Conservation (phyloP, 2,329 filamentous ascomycete genomes). For the Colletotrichum sp. region DNA sequence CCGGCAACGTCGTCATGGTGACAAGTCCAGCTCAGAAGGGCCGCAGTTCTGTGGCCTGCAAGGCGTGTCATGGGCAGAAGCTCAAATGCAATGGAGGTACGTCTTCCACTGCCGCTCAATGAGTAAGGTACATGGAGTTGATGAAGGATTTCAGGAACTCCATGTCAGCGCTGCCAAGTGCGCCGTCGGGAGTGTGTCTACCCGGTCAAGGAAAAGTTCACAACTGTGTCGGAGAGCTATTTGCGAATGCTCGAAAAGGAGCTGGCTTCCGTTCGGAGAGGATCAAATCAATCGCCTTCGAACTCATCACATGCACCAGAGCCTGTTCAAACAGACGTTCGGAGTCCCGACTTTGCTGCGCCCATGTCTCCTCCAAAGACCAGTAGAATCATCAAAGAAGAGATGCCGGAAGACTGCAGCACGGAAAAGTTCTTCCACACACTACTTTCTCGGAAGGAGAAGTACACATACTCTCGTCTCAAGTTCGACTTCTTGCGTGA, state of each 20-base stretch:
- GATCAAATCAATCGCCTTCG: neutral
- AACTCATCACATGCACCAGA: neutral
- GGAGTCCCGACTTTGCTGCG: neutral
- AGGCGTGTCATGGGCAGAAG: conserved; percentile 20
- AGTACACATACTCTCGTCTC: conserved; percentile 22
- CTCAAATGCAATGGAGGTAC: conserved; percentile 23
- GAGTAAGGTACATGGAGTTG: neutral
- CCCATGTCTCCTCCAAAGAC: neutral
- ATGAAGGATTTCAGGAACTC: neutral
- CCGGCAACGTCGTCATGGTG: neutral
- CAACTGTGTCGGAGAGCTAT: conserved; percentile 20
- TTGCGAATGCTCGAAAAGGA: conserved; percentile 14
- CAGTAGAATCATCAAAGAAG: neutral
- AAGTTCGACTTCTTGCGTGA: conserved; percentile 23
- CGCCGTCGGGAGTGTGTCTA: conserved; percentile 9
- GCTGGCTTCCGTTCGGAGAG: neutral
- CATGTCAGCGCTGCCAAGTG: neutral
- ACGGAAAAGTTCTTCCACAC: conserved; percentile 22
- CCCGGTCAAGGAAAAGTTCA: conserved; percentile 15
- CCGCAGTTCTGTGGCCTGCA: conserved; percentile 22
- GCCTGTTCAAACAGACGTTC: neutral
- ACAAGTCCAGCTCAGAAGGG: neutral
- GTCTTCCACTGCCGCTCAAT: neutral
- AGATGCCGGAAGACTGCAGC: conserved; percentile 16
- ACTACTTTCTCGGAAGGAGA: neutral